Evolutionary conservation across 495 filamentous ascomycete species (phyloP).

Genomic region (Penicillium diatomitis): DNA sequence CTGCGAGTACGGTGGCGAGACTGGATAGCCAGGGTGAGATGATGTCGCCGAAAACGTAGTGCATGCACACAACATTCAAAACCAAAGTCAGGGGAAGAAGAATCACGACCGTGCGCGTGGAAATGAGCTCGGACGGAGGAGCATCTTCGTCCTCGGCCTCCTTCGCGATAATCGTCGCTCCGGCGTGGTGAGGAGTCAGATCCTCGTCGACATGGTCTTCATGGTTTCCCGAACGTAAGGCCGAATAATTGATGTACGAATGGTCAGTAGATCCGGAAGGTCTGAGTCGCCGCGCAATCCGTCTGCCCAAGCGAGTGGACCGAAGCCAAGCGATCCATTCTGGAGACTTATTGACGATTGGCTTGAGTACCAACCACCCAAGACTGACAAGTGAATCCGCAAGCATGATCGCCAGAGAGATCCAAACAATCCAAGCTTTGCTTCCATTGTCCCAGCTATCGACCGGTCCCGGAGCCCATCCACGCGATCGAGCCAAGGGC

Average conservation of each 20-base stretch:
- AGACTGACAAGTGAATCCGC: conserved; percentile 85
- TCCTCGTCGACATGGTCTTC: conserved; percentile 1
- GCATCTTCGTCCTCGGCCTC: conserved; percentile 56
- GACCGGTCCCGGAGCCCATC: conserved; percentile 85
- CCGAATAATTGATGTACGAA: conserved; percentile 34
- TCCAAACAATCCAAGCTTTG: conserved; percentile 98
- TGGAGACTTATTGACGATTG: conserved; percentile 39
- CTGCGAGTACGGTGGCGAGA: conserved; percentile 74
- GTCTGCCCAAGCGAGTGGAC: conserved; percentile 18
- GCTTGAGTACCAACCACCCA: conserved; percentile 64
- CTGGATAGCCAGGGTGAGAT: conserved; percentile 59
- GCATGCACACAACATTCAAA: conserved; percentile 72
- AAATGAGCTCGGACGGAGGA: conserved; percentile 73
- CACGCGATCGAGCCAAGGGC: conserved; percentile 71
- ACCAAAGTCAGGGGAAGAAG: conserved; percentile 67
- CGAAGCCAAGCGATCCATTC: conserved; percentile 22
- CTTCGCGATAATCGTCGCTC: conserved; percentile 4
- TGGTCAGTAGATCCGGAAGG: conserved; percentile 9
- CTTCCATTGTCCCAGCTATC: conserved; percentile 81
- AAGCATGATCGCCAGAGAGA: conserved; percentile 92
- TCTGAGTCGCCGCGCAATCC: conserved; percentile 15
- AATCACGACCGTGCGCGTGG: conserved; percentile 57
- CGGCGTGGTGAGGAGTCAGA: background rate
- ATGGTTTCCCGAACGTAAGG: conserved; percentile 18
- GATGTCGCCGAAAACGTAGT: conserved; percentile 62